phyloP scores from a whole-genome alignment of 2,329 filamentous ascomycete genomes.

The Aschersonia sp. region DNA sequence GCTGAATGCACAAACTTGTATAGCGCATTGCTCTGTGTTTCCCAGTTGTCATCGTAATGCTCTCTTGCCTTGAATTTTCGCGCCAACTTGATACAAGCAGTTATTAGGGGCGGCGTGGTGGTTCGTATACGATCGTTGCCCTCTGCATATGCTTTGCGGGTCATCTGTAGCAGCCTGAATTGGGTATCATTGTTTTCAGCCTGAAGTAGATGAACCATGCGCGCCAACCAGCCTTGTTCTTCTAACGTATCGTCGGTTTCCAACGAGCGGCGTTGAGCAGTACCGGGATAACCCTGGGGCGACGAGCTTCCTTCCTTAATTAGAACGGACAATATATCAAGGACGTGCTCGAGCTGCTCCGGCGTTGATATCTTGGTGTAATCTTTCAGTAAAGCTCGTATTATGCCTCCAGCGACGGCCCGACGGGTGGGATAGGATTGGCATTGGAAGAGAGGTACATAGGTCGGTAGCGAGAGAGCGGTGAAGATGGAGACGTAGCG shows the following conservation, averaged over 20 bases:
- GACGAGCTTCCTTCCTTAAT: slow-evolving; percentile 85
- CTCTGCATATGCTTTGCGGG: slow-evolving; percentile 73
- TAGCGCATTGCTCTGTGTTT: slow-evolving; percentile 54
- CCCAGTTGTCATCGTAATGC: slow-evolving; percentile 57
- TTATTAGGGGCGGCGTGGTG: slow-evolving; percentile 85
- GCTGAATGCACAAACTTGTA: slow-evolving; percentile 94
- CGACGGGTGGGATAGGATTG: slow-evolving; percentile 88
- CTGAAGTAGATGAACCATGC: slow-evolving; percentile 77
- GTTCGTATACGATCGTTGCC: slow-evolving; percentile 94
- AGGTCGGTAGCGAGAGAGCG: slow-evolving; percentile 83
- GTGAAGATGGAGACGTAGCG: slow-evolving; percentile 91
- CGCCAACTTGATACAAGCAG: slow-evolving; percentile 77
- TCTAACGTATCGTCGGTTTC: slow-evolving; percentile 98
- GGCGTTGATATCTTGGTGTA: slow-evolving; percentile 65
- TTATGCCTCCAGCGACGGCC: slow-evolving; percentile 80
- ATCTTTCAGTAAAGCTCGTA: slow-evolving; percentile 67
- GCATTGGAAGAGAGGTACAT: slow-evolving; percentile 75
- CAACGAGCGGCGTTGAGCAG: slow-evolving; percentile 55
- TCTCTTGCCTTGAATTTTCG: slow-evolving; percentile 80
- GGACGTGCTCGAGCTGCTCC: slow-evolving; percentile 71
- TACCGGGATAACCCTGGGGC: slow-evolving; percentile 70
- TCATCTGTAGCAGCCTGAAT: slow-evolving; percentile 81
- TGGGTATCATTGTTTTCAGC: slow-evolving; percentile 83
- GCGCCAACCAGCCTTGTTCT: slow-evolving; percentile 92
- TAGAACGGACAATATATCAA: slow-evolving; percentile 78